Percentiles rank a stretch among this genome's conserved stretches.
These are phyloP conservation scores for Penicillium freii DNA, from an alignment of 2,329 filamentous ascomycete species.

Conservation along the genomic window DNA sequence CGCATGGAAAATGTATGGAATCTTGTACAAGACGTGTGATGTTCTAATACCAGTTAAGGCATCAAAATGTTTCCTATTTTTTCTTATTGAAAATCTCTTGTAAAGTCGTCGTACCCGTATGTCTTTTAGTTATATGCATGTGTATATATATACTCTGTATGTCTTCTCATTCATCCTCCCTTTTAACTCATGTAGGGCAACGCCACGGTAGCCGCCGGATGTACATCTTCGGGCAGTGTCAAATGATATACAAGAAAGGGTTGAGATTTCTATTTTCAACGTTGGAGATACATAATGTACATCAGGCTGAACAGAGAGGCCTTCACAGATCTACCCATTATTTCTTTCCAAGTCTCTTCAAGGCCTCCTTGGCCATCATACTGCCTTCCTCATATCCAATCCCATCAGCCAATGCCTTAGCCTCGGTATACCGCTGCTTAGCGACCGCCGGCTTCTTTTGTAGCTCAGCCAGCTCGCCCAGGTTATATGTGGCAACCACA, in stretches of 20 bases:
- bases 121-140: neutral
- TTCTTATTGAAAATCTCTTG: constrained; percentile 19
- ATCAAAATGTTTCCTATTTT: constrained; percentile 37
- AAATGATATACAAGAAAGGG: constrained; percentile 7
- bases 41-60: constrained; percentile 43
- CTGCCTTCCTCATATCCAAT: constrained; percentile 42
- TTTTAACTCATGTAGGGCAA: neutral
- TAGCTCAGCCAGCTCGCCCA: constrained; percentile 80
- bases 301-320: constrained; percentile 3
- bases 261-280: constrained; percentile 11
- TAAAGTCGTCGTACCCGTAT: constrained; percentile 2
- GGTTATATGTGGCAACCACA: constrained; percentile 78
- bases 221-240: neutral
- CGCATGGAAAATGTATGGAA: constrained; percentile 34
- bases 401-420: constrained; percentile 56
- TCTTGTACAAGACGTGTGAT: constrained; percentile 37
- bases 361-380: constrained; percentile 28
- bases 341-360: constrained; percentile 33
- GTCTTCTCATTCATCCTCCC: neutral
- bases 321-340: constrained; percentile 1
- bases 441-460: constrained; percentile 65
- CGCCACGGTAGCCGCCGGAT: neutral
- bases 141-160: neutral
- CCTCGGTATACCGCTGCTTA: constrained; percentile 65
- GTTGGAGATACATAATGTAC: constrained; percentile 19